phyloP scores from a whole-genome alignment of 257 asterid species.

The Nicotiana noctiflora region DNA sequence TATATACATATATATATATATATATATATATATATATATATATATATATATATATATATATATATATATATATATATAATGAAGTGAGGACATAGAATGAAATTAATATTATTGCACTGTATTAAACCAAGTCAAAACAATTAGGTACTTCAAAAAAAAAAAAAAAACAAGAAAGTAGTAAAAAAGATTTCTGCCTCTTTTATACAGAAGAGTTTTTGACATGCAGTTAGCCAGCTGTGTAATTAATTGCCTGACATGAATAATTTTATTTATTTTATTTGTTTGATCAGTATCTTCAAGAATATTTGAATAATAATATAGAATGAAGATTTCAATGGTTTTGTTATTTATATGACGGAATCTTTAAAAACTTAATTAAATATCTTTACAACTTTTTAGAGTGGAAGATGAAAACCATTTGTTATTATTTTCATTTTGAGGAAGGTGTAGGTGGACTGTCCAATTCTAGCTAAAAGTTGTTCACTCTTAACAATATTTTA shows the following conservation, averaged over 20 bases:
- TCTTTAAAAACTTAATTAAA: neutral
- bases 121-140: neutral
- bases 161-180: neutral
- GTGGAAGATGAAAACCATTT: too few relatives aligned
- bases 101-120: neutral
- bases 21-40: too few relatives aligned
- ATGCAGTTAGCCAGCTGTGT: neutral
- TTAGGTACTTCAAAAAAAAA: neutral
- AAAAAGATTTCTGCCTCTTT: neutral
- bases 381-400: too few relatives aligned
- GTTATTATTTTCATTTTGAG: neutral
- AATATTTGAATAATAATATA: too few relatives aligned
- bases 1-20: too few relatives aligned
- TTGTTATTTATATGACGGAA: too few relatives aligned
- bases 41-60: too few relatives aligned
- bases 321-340: neutral
- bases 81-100: neutral
- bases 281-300: too few relatives aligned
- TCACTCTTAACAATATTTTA: neutral
- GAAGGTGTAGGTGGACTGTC: neutral
- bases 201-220: neutral
- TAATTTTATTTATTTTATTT: too few relatives aligned
- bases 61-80: too few relatives aligned
- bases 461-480: neutral
- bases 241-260: too few relatives aligned